phyloP scores from a whole-genome alignment of 371 early-diverging fungal genomes.

The Mortierella sp. region DNA sequence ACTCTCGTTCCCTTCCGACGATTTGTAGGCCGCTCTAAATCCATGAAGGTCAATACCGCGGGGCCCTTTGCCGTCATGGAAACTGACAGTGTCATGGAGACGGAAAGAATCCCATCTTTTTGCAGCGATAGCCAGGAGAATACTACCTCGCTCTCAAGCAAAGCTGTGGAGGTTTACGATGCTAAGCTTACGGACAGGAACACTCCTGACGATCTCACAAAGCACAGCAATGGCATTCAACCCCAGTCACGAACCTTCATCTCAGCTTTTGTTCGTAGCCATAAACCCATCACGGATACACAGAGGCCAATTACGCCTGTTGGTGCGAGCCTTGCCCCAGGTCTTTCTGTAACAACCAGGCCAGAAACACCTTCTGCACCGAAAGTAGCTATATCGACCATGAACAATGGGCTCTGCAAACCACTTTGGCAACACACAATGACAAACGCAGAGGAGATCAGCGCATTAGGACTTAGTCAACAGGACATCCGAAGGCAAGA shows the following conservation, averaged over 20 bases:
- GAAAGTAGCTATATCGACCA: constrained; percentile 10
- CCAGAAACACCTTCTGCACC: neutral
- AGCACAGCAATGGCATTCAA: constrained; percentile 17
- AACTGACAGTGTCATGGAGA: constrained; percentile 8
- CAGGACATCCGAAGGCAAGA: constrained; percentile 51
- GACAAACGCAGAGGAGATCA: constrained; percentile 43
- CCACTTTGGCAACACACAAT: constrained; percentile 48
- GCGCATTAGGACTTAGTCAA: constrained; percentile 21
- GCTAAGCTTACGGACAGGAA: constrained; percentile 9
- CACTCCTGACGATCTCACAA: constrained; percentile 8
- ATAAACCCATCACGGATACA: neutral
- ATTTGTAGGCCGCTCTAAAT: constrained; percentile 46
- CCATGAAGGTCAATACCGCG: constrained; percentile 35
- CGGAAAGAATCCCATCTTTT: constrained; percentile 7
- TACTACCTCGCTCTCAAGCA: constrained; percentile 6
- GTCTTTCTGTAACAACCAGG: neutral
- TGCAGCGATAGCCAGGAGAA: constrained; percentile 13
- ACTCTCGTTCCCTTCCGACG: constrained; percentile 38
- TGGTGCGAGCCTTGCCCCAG: neutral
- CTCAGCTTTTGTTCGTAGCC: neutral
- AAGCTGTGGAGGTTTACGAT: constrained; percentile 10
- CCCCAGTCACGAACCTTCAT: constrained; percentile 3
- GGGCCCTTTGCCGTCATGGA: constrained; percentile 11
- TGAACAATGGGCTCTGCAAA: constrained; percentile 20
- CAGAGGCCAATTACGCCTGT: neutral